Conservation (phyloP, 2,329 filamentous ascomycete species). For the Aspergillus sp. region DNA sequence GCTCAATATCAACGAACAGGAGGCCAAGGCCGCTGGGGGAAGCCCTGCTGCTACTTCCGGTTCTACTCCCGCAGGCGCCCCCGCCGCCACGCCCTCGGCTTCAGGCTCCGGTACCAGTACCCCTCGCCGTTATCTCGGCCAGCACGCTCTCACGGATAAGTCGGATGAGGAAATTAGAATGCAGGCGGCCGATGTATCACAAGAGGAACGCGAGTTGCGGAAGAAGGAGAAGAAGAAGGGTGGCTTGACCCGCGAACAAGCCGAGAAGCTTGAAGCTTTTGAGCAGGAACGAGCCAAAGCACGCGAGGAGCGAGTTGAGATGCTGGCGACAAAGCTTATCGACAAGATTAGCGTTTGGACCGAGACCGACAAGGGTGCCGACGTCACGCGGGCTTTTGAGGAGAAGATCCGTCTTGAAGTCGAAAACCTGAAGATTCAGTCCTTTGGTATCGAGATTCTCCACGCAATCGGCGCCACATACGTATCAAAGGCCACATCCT, state of each 20-base stretch:
- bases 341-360: conserved; percentile 95
- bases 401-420: conserved; percentile 94
- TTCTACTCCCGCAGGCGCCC: conserved; percentile 33
- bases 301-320: conserved; percentile 87
- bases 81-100: conserved; percentile 21
- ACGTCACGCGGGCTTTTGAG: conserved; percentile 87
- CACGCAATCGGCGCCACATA: conserved; percentile 95
- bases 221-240: conserved; percentile 90
- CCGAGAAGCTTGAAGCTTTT: conserved; percentile 85
- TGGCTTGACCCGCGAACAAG: conserved; percentile 85
- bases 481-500: conserved; percentile 79
- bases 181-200: conserved; percentile 66
- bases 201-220: conserved; percentile 75
- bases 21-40: conserved; percentile 43
- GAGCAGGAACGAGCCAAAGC: conserved; percentile 83
- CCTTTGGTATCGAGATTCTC: conserved; percentile 92
- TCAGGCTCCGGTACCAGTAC: conserved; percentile 49
- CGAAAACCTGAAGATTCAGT: conserved; percentile 99
- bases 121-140: conserved; percentile 66
- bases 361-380: conserved; percentile 86
- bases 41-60: conserved; percentile 54
- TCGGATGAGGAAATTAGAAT: conserved; percentile 76
- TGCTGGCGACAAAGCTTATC: conserved; percentile 79
- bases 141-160: conserved; percentile 85
- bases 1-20: conserved; percentile 50